Evolutionary conservation across 1,284 basidiomycete species (phyloP).

Genomic region (Puccinia hordei): DNA sequence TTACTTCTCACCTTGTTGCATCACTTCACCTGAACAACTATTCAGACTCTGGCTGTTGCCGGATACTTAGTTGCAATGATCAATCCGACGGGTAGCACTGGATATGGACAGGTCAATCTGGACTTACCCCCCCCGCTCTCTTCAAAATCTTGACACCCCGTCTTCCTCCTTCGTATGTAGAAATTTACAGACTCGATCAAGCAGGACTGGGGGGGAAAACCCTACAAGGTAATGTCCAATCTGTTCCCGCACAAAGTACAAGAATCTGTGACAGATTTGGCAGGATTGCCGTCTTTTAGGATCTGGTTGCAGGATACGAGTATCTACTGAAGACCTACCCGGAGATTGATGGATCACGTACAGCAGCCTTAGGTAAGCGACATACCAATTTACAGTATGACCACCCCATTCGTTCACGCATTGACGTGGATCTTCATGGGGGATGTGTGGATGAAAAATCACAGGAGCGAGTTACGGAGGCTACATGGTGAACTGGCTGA

Average conservation of each 20-base stretch:
- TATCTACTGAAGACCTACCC: slow-evolving; percentile 43
- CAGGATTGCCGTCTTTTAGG: slow-evolving; percentile 15
- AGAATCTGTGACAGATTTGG: background rate
- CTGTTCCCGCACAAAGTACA: background rate
- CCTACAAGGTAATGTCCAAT: slow-evolving; percentile 53
- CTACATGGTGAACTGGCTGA: slow-evolving; percentile 54
- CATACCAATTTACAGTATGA: background rate
- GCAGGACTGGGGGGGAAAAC: slow-evolving; percentile 55
- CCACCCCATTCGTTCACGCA: background rate
- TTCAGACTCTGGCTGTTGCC: slow-evolving; percentile 54
- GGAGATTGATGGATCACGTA: slow-evolving; percentile 35
- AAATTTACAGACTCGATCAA: slow-evolving; percentile 55
- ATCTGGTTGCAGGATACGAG: slow-evolving; percentile 45
- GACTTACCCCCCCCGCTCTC: background rate
- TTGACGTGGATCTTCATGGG: background rate
- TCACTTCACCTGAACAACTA: too few relatives aligned
- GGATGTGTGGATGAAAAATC: background rate
- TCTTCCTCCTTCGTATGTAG: background rate
- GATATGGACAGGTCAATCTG: slow-evolving; percentile 54
- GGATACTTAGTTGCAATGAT: slow-evolving; percentile 55
- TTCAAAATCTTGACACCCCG: background rate
- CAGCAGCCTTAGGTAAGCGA: slow-evolving; percentile 30
- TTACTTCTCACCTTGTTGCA: too few relatives aligned
- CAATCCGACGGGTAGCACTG: slow-evolving; percentile 55
- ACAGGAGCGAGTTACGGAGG: slow-evolving; percentile 48